These are phyloP conservation scores for Ophiostoma sp. DNA, from an alignment of 2,329 filamentous ascomycete species.

Conservation along the genomic window DNA sequence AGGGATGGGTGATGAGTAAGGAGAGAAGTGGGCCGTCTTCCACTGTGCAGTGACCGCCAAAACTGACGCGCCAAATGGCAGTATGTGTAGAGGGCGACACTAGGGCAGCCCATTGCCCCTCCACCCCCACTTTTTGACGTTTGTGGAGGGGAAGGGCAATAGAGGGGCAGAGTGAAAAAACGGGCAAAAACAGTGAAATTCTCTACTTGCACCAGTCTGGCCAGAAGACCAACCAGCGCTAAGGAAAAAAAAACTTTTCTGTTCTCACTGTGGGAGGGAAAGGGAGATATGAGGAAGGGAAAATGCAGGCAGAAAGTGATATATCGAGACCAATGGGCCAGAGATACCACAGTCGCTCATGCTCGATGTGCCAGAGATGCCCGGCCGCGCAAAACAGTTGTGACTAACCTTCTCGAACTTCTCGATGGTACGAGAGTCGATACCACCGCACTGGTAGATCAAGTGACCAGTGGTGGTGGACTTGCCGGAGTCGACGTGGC, in stretches of 20 bases:
- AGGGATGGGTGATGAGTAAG: neutral
- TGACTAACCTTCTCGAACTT: conserved; percentile 99
- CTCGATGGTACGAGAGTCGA: conserved; percentile 99
- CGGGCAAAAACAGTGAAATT: conserved; percentile 5
- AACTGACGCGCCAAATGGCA: neutral
- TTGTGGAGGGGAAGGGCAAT: conserved; percentile 14
- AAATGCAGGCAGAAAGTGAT: neutral
- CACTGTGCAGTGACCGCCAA: neutral
- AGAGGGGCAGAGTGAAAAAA: conserved; percentile 21
- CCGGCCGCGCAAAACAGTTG: neutral
- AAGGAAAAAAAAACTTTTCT: conserved; percentile 27
- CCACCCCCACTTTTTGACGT: conserved; percentile 25
- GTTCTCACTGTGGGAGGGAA: conserved; percentile 17
- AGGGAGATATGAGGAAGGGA: neutral
- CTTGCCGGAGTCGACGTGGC: conserved; percentile 99
- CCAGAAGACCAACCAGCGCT: conserved; percentile 27
- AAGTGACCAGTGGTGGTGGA: conserved; percentile 91
- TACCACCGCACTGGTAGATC: conserved; percentile 99
- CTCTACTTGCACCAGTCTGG: neutral
- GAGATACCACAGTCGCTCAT: neutral
- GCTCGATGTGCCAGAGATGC: neutral
- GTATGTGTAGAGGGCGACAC: neutral
- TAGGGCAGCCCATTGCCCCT: conserved; percentile 20
- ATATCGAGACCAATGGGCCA: neutral
- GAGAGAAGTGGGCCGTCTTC: neutral